Evolutionary conservation across 2,329 filamentous ascomycete genomes (phyloP).

Genomic region (Aureobasidium zeae): DNA sequence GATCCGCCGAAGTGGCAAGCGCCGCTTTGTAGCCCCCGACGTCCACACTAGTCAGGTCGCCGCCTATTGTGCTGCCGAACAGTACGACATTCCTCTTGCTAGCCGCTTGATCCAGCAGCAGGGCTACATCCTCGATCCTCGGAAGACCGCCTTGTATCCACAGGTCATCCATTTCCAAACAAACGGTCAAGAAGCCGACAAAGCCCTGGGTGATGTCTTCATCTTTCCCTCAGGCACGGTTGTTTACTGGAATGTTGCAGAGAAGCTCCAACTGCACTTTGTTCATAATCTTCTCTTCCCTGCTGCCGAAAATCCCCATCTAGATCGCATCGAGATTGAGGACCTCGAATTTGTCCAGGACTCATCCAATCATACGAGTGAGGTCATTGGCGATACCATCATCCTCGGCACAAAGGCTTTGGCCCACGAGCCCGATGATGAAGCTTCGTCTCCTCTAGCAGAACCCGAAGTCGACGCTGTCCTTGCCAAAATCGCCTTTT

Average conservation of each 20-base stretch:
- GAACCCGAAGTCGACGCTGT: slow-evolving; percentile 48
- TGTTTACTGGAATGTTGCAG: slow-evolving; percentile 80
- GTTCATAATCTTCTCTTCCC: slow-evolving; percentile 63
- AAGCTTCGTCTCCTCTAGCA: slow-evolving; percentile 5
- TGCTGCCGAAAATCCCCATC: slow-evolving; percentile 66
- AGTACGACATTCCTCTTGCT: slow-evolving; percentile 53
- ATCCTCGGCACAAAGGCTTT: slow-evolving; percentile 65
- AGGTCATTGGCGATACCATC: slow-evolving; percentile 79
- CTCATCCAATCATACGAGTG: slow-evolving; percentile 59
- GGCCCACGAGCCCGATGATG: background rate
- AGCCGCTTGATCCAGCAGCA: slow-evolving; percentile 47
- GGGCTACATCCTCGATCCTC: slow-evolving; percentile 55
- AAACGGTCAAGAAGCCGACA: slow-evolving; percentile 30
- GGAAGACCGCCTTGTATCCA: slow-evolving; percentile 52
- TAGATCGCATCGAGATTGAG: slow-evolving; percentile 68
- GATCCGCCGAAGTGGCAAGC: slow-evolving; percentile 39
- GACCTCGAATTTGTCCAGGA: slow-evolving; percentile 83
- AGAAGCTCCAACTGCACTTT: slow-evolving; percentile 59
- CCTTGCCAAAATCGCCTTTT: slow-evolving; percentile 91
- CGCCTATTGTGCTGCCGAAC: slow-evolving; percentile 59
- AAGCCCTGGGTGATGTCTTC: slow-evolving; percentile 66
- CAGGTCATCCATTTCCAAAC: slow-evolving; percentile 55
- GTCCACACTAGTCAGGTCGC: slow-evolving; percentile 45
- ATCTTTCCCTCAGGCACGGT: slow-evolving; percentile 92
- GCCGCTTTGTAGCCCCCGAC: slow-evolving; percentile 38